phyloP scores from a whole-genome alignment of 129 eudicot species.

The Escallonia herrerae region DNA sequence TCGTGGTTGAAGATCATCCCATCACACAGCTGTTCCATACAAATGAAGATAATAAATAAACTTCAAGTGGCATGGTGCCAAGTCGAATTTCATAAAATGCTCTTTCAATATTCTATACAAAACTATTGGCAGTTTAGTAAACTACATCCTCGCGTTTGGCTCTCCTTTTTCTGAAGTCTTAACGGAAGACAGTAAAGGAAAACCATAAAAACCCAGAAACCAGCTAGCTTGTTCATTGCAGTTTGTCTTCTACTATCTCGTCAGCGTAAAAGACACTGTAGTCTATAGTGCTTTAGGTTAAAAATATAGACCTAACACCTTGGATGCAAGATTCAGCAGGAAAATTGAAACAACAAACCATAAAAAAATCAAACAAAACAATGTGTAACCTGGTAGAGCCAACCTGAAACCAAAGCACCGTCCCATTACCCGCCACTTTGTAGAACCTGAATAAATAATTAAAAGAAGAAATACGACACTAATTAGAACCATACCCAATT shows the following conservation, averaged over 20 bases:
- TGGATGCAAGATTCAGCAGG: background rate
- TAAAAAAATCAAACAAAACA: conserved; percentile 17
- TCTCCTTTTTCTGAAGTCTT: too few species aligned
- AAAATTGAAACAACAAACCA: background rate
- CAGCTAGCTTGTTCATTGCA: too few species aligned
- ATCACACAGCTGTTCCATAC: conserved; percentile 74
- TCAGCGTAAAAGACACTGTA: too few species aligned
- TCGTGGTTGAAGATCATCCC: conserved; percentile 91
- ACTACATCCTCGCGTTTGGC: too few species aligned
- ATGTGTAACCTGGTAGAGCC: conserved; percentile 74
- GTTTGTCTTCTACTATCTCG: too few species aligned
- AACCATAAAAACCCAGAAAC: too few species aligned
- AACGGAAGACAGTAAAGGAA: too few species aligned
- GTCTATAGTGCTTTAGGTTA: too few species aligned
- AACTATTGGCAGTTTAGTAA: too few species aligned
- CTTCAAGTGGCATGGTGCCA: conserved; percentile 9
- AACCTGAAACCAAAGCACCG: conserved; percentile 98
- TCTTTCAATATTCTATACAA: too few species aligned
- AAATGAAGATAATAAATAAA: conserved; percentile 22
- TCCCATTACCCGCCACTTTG: conserved; percentile 77
- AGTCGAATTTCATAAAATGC: background rate
- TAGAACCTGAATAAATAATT: conserved; percentile 58
- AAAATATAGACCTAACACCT: too few species aligned
- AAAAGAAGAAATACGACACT: background rate
- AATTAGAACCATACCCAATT: background rate